Evolutionary conservation across 352 stramenopile genomes (phyloP).

Genomic region (Globisporangium canariense): DNA sequence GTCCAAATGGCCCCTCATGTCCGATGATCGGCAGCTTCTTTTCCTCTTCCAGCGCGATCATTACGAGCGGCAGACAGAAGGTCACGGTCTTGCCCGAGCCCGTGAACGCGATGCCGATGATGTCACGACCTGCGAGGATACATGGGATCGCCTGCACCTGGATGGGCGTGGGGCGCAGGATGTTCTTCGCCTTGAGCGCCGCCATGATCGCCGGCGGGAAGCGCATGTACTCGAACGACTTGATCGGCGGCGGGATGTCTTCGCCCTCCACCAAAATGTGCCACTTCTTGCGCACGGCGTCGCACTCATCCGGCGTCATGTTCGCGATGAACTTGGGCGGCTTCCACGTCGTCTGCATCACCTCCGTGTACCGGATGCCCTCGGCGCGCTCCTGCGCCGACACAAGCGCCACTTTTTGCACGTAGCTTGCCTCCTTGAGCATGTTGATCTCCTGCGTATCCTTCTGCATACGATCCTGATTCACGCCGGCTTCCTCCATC

Average conservation of each 20-base stretch:
- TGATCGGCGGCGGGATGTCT: constrained; percentile 94
- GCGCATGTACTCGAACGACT: constrained; percentile 97
- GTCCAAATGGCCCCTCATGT: constrained; percentile 95
- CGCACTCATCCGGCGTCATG: constrained; percentile 85
- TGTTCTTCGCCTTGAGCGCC: constrained; percentile 94
- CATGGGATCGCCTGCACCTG: constrained; percentile 98
- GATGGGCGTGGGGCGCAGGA: constrained; percentile 96
- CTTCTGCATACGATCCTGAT: constrained; percentile 77
- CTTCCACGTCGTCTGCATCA: constrained; percentile 91
- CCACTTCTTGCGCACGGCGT: constrained; percentile 96
- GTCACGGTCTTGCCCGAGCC: constrained; percentile 98
- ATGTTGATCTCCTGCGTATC: constrained; percentile 90
- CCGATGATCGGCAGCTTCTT: constrained; percentile 91
- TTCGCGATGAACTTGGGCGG: constrained; percentile 83
- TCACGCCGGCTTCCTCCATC: constrained; percentile 70
- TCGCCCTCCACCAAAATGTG: constrained; percentile 97
- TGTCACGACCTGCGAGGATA: constrained; percentile 94
- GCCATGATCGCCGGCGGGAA: constrained; percentile 93
- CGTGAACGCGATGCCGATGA: constrained; percentile 99
- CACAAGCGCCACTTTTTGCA: constrained; percentile 95
- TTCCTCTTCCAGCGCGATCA: constrained; percentile 96
- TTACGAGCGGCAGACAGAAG: constrained; percentile 96
- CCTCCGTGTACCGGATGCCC: constrained; percentile 89
- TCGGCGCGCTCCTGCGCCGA: constrained; percentile 90
- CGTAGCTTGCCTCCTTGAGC: constrained; percentile 93